A percentile compares a stretch with the other conserved stretches of the same genome.
phyloP scores from a whole-genome alignment of 1,139 yeast genomes.

The Debaryomyces robertsiae region DNA sequence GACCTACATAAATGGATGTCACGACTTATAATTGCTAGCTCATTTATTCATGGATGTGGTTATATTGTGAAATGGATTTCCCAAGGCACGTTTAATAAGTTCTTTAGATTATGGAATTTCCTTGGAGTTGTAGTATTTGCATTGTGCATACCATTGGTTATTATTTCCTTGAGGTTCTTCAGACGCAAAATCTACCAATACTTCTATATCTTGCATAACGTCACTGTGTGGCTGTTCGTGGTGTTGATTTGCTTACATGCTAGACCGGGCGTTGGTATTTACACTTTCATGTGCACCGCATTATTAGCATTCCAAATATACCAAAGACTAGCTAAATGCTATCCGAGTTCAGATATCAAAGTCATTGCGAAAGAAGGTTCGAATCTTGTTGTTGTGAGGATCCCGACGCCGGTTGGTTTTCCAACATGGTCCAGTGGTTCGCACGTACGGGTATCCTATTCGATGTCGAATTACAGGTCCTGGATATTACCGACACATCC shows the following conservation, averaged over 20 bases:
- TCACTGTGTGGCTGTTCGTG: conserved; percentile 33
- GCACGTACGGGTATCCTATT: conserved; percentile 35
- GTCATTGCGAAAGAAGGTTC: conserved; percentile 19
- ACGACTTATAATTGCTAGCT: conserved; percentile 57
- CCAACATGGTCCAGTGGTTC: conserved; percentile 38
- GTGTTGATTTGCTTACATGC: conserved; percentile 42
- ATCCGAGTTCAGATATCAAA: conserved; percentile 14
- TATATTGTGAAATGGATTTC: conserved; percentile 50
- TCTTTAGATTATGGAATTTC: conserved; percentile 51
- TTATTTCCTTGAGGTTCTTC: conserved; percentile 53
- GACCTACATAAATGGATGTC: conserved; percentile 82
- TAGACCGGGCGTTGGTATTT: conserved; percentile 40
- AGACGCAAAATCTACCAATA: conserved; percentile 28
- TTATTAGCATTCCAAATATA: conserved; percentile 29
- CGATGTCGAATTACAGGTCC: conserved; percentile 18
- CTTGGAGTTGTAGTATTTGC: conserved; percentile 61
- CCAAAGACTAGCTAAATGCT: conserved; percentile 21
- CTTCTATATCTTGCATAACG: conserved; percentile 41
- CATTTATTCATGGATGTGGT: conserved; percentile 59
- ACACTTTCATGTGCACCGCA: conserved; percentile 22
- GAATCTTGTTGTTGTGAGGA: conserved; percentile 26
- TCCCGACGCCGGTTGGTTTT: conserved; percentile 29
- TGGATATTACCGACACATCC: conserved; percentile 46
- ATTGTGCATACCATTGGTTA: conserved; percentile 43
- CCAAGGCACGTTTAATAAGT: conserved; percentile 36